Base-by-base conservation (phyloP, 2,329 filamentous ascomycete genomes). In the Aspergillus jensenii region DNA sequence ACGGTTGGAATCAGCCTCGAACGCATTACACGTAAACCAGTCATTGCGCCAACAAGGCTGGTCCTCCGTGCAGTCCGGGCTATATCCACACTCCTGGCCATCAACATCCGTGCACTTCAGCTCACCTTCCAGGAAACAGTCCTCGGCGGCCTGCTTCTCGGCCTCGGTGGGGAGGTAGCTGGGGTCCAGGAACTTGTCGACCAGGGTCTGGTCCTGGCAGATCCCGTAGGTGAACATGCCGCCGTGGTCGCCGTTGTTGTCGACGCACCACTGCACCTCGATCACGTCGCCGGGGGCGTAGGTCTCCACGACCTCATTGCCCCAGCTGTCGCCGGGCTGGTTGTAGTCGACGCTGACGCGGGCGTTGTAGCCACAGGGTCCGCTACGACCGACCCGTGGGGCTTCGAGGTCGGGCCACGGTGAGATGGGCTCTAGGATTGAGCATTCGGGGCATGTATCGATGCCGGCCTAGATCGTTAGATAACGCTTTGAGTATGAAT, bases 171-270 rank as follows among this genome's bases (percentile, higher is more conserved):
- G 81, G 3, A 80, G 62, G 59, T 83, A 82, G 7, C 64, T 66
- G 0, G 80, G 74, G 1, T 77, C 76, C 2, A 82, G 68, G 63
- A 84, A 78, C 61, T 80, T 79, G 71, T 82, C 74, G 31, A 84
- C 79, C 0, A 84, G 67, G 0, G 68, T 71, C 62, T 84, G 81
- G 62, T 84, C 71, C 60, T 81, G 76, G 63, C 81, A 84, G 60
- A 84, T 78, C 9, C 82, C 79, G 67, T 82, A 84, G 62, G 69
- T 76, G 68, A 83, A 84, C 81, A 84, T 84, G 67, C 81, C 82
- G 25, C 81, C 81, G 60, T 84, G 82, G 61, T 84, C 81, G 0
- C 82, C 82, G 62, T 84, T 84, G 68, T 82, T 70, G 63, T 84
- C 82, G 17, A 84, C 76, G 52, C 82, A 84, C 82, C 82, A 84